Evolutionary conservation across 2,329 filamentous ascomycete species (phyloP), one percentile per base, ranked within the genome.

Genomic region (Lachnellula willkommii): DNA sequence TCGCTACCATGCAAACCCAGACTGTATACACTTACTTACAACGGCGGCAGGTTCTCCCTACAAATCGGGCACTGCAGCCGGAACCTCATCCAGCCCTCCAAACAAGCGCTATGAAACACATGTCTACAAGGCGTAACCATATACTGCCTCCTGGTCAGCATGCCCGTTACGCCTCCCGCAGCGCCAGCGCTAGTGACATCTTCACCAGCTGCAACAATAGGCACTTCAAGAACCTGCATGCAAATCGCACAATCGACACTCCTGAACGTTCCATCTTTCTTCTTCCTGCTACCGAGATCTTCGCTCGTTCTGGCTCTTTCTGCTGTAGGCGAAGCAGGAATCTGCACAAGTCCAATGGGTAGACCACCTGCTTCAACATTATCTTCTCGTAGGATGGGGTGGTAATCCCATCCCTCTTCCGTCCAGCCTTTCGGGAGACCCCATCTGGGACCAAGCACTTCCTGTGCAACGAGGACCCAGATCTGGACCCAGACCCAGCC

Each of bases 81-180:
- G 70, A 95, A 91, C 69, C 89, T 82, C 88, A 99, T 94, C 94
- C 94, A 97, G 40, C 90, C 91, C 74, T 97, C 93, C 63, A 99
- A 75, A 72, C 94, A 99, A 35, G 80, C 77, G 55, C 86, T 94
- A 70, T 99, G 94, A 70, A 99, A 99, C 49, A 97, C 91, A 74
- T 99, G 94, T 54, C 92, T 79, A 72, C 94, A 99, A 48, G 94
- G 94, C 55, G 94, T 99, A 22, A 97, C 90, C 94, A 99, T 99
- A 73, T 97, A 97, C 64, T 82, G 79, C 50, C 92, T 82, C 58
- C 93, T 79, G 35, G 89, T 88, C 63, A 97, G 78, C 54, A 96
- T 82, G 32, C 85, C 85, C 0, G 83, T 75, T 56, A 85, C 79
- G 35, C 82, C 80, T 46, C 73, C 74, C 14, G 70, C 69, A 3